phyloP scores from a whole-genome alignment of 495 filamentous ascomycete species.

The Penicillium angulare region DNA sequence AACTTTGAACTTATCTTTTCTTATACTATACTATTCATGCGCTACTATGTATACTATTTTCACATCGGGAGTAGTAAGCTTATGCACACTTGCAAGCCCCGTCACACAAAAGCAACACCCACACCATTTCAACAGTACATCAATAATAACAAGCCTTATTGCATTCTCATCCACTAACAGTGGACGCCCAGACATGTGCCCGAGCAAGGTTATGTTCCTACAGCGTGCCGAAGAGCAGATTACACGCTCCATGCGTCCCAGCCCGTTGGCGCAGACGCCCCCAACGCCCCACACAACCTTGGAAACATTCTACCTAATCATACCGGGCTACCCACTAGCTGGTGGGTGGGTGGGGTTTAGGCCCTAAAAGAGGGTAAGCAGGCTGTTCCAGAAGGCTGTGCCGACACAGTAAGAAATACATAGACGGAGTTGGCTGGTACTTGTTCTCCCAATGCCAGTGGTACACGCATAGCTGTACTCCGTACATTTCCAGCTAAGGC shows the following conservation, averaged over 20 bases:
- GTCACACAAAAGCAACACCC: background rate
- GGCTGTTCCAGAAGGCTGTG: background rate
- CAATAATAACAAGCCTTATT: background rate
- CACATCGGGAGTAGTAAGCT: background rate
- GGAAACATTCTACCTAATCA: background rate
- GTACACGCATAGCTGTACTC: too few species aligned
- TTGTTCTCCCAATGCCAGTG: too few species aligned
- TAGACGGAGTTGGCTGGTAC: too few species aligned
- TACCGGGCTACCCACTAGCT: background rate
- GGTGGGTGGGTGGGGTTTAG: background rate
- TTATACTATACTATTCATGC: too few species aligned
- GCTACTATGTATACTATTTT: too few species aligned
- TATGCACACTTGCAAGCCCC: background rate
- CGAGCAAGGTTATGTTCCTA: slow-evolving; percentile 19
- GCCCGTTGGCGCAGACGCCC: slow-evolving; percentile 10
- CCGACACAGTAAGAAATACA: too few species aligned
- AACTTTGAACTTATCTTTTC: too few species aligned
- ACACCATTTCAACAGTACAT: background rate
- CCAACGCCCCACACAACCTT: background rate
- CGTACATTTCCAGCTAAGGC: too few species aligned
- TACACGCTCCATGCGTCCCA: slow-evolving; percentile 4
- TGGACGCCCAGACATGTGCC: slow-evolving; percentile 2
- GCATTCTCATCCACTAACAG: background rate
- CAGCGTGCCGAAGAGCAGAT: slow-evolving; percentile 3
- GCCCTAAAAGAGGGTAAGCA: background rate